Evolutionary conservation across 106 monocot genomes (phyloP), one percentile per base, ranked within the genome.

Genomic region (Allium fistulosum): DNA sequence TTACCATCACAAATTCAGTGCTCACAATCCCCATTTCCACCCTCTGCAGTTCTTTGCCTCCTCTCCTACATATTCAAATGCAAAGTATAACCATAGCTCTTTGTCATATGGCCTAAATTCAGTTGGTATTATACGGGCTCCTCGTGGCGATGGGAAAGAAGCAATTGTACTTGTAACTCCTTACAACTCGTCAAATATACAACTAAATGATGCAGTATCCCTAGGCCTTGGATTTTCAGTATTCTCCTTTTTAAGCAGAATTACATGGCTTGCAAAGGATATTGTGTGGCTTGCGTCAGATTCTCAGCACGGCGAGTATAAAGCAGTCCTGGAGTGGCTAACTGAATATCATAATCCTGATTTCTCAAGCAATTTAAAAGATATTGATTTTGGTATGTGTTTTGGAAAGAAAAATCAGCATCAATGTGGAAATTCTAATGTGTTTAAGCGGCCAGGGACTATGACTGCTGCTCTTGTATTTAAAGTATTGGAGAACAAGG

Each of bases 71-170:
- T 26, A 51, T 53, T 63, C 18, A 28, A 59, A 18, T 12, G 56
- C 46, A 12, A 16, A 66, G 66, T 59, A 64, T 28, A 86, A 83
- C 59, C 64, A 59, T 49, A 88, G 73, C 59, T 87, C 59, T 71
- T 61, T 70, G 17, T 69, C 74, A 26, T 72, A 66, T 78, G 91
- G 88, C 16, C 67, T 88, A 28, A 88, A 77, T 71, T 62, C 83
- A 56, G 74, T 95, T 55, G 95, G 95, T 26, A 88, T 91, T 16
- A 81, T 91, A 71, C 77, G 85, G 53, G 88, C 95, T 72, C 88
- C 95, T 62, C 85, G 75, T 53, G 95, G 91, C 53, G 95, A 95
- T 75, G 95, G 95, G 67, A 95, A 95, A 76, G 95, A 95, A 83
- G 80, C 88, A 73, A 88, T 91, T 71, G 85, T 91, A n/a, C 60